Evolutionary conservation across 768 basidiomycete species (phyloP).

Genomic region (Xerocomus spinulosus): DNA sequence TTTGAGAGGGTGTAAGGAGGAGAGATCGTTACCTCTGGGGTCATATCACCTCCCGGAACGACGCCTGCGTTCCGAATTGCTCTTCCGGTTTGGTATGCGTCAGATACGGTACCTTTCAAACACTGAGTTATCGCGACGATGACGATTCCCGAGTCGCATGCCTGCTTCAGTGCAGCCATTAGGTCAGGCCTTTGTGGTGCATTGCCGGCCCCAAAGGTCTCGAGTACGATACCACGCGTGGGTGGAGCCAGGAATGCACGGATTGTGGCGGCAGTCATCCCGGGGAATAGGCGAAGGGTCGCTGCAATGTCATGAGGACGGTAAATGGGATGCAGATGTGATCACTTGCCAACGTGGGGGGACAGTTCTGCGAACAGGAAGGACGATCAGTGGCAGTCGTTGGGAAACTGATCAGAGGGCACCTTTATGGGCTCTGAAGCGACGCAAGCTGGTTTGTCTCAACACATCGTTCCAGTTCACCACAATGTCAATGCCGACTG

Average conservation of each 20-base stretch:
- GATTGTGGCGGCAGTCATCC: conserved; percentile 71
- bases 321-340: conserved; percentile 1
- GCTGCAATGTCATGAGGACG: conserved; percentile 40
- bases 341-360: conserved; percentile 66
- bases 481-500: conserved; percentile 85
- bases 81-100: conserved; percentile 77
- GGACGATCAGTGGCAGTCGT: conserved; percentile 9
- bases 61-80: conserved; percentile 69
- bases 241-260: conserved; percentile 73
- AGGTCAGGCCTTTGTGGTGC: conserved; percentile 80
- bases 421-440: conserved; percentile 83
- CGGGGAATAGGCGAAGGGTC: conserved; percentile 81
- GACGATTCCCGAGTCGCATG: conserved; percentile 77
- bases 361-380: conserved; percentile 56
- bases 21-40: conserved; percentile 82
- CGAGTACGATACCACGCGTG: conserved; percentile 77
- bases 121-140: conserved; percentile 94
- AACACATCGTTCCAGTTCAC: conserved; percentile 89
- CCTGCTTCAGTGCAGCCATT: conserved; percentile 69
- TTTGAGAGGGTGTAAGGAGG: neutral
- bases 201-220: conserved; percentile 92
- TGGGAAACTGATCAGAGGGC: neutral
- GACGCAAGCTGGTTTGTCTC: conserved; percentile 70
- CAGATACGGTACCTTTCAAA: conserved; percentile 77
- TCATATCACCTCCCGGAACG: conserved; percentile 88